These are phyloP conservation scores for Brettanomyces custersianus DNA, from an alignment of 805 yeast species.

Conservation along the genomic window DNA sequence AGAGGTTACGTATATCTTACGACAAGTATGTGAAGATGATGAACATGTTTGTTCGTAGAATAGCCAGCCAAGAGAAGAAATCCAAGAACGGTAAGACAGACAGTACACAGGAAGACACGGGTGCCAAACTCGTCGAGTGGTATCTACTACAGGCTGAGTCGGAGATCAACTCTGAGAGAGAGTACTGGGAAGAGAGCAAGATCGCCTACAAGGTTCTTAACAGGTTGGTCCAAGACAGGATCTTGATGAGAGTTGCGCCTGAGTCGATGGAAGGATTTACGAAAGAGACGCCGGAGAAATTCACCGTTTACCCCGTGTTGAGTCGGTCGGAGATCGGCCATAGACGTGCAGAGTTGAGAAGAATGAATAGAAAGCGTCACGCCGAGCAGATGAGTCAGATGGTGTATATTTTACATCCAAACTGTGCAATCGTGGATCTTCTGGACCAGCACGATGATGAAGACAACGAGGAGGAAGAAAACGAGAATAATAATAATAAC, in stretches of 20 bases:
- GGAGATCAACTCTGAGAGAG: constrained; percentile 58
- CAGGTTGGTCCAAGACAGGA: constrained; percentile 75
- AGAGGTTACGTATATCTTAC: constrained; percentile 48
- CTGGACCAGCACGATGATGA: constrained; percentile 30
- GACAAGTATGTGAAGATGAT: constrained; percentile 82
- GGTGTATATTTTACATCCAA: constrained; percentile 64
- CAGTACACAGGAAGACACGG: constrained; percentile 50
- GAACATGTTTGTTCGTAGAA: constrained; percentile 62
- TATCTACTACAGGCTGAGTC: constrained; percentile 69
- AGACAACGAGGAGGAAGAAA: neutral
- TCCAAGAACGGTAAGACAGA: constrained; percentile 36
- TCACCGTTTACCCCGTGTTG: constrained; percentile 18
- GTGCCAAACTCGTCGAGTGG: constrained; percentile 67
- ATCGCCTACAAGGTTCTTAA: constrained; percentile 73
- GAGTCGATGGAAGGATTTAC: constrained; percentile 26
- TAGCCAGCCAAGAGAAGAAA: constrained; percentile 20
- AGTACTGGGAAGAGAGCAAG: constrained; percentile 60
- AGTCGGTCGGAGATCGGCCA: constrained; percentile 16
- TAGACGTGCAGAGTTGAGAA: constrained; percentile 10
- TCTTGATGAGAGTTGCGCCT: constrained; percentile 56
- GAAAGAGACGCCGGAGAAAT: constrained; percentile 19
- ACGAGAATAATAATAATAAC: no score
- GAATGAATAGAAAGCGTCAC: constrained; percentile 13
- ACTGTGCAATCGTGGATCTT: constrained; percentile 69
- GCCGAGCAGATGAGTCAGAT: constrained; percentile 22